Evolutionary conservation across 164 flowering plant genomes (phyloP).

Genomic region (Hamamelis virginiana): DNA sequence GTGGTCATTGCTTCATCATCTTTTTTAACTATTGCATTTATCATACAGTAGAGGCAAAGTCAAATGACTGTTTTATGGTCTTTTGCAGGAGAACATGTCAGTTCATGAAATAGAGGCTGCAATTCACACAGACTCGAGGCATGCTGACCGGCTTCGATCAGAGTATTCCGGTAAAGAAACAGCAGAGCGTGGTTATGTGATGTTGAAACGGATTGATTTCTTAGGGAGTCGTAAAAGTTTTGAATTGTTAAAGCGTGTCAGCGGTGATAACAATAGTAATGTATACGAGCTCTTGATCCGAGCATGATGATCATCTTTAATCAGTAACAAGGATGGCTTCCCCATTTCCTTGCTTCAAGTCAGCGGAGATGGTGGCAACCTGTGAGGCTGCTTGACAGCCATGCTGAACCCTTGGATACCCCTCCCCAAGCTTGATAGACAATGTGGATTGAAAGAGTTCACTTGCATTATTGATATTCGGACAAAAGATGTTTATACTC

Average conservation of each 20-base stretch:
- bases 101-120: conserved; percentile 69
- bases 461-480: no score
- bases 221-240: conserved; percentile 89
- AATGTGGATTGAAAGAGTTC: no score
- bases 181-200: conserved; percentile 35
- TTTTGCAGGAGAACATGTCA: conserved; percentile 80
- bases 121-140: conserved; percentile 88
- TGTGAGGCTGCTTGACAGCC: no score
- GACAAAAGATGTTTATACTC: no score
- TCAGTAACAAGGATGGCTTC: background rate
- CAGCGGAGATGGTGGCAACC: no score
- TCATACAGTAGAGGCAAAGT: background rate
- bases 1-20: no score
- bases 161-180: conserved; percentile 62
- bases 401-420: no score
- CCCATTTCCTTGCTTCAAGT: no score
- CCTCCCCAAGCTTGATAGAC: no score
- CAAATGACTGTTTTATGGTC: background rate
- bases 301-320: conserved; percentile 41
- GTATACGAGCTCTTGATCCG: conserved; percentile 77
- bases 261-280: conserved; percentile 68
- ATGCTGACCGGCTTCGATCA: conserved; percentile 76
- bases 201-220: conserved; percentile 73
- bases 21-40: no score
- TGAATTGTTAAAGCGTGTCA: conserved; percentile 89